Evolutionary conservation across 2,329 filamentous ascomycete genomes (phyloP).

Genomic region (Tolypocladium sp.): DNA sequence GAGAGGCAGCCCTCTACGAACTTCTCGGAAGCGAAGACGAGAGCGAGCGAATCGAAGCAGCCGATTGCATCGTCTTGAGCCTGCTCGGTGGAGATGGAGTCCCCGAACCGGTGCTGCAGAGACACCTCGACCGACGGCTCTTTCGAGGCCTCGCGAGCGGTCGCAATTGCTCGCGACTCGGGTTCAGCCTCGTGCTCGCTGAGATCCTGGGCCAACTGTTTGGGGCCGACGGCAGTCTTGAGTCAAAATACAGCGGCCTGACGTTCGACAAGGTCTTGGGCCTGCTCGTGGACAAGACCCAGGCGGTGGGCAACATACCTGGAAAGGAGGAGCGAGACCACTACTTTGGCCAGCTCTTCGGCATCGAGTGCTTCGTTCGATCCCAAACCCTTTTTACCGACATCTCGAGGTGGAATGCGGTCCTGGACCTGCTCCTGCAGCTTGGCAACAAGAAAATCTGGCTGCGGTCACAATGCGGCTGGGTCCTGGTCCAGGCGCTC

Average conservation of each 20-base stretch:
- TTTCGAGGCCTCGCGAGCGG: conserved; percentile 85
- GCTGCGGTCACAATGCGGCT: conserved; percentile 82
- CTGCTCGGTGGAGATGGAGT: conserved; percentile 41
- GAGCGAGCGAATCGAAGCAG: conserved; percentile 46
- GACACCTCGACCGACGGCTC: conserved; percentile 58
- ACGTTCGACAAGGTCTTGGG: conserved; percentile 46
- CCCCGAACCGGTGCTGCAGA: conserved; percentile 41
- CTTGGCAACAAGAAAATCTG: conserved; percentile 77
- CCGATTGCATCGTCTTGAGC: conserved; percentile 47
- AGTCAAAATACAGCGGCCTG: conserved; percentile 40
- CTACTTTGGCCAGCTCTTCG: conserved; percentile 78
- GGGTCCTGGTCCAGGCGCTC: conserved; percentile 67
- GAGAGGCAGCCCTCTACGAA: conserved; percentile 52
- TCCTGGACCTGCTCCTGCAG: conserved; percentile 66
- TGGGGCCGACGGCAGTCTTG: conserved; percentile 34
- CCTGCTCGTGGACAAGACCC: conserved; percentile 46
- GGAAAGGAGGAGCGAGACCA: conserved; percentile 79
- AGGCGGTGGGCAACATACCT: conserved; percentile 41
- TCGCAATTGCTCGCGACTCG: conserved; percentile 77
- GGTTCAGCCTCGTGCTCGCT: conserved; percentile 81
- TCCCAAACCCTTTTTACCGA: conserved; percentile 61
- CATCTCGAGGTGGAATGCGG: conserved; percentile 49
- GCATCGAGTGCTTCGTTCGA: conserved; percentile 76
- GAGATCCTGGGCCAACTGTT: conserved; percentile 70
- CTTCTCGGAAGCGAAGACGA: conserved; percentile 51